Base-by-base conservation (phyloP, 805 yeast species). In the Ogataea sp. region DNA sequence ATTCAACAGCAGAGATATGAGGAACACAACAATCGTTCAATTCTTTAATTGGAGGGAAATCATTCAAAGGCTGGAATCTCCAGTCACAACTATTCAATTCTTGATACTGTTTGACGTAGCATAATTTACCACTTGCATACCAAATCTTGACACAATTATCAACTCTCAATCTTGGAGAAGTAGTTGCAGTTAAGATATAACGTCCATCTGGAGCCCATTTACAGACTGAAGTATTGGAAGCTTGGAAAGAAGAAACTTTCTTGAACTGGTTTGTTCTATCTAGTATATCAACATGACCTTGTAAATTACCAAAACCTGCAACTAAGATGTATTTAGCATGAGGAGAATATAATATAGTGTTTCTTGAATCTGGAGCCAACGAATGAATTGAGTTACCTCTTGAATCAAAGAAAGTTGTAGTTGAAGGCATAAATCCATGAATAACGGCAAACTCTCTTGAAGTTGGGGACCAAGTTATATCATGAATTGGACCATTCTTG, bases 131-230 rank as follows among this genome's bases (percentile, higher is more conserved):
- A 43, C 79, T 70, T 40, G 80, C 87, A 61, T 93, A 94, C 96
- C 97, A 93, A 52, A 93, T 71, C 62, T 86, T 85, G 51, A 83
- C 80, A 43, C 97, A 90, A 59, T 93, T 93, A 64, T 94, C 99
- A 32, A 93, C 99, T 55, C 98, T 79, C 51, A 93, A 74, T 52
- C 99, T 75, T 47, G 99, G 99, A 17, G 96, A 79, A 0, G 97
- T 93, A 5, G 97, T 94, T 16, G 98, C 97, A 14, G 97, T 90
- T 60, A 93, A 66, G 42, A 93, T 78, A 56, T 73, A 88, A 54
- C 93, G 79, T 29, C 98, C 97, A 63, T 93, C 95, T 9, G 99
- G 99, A 2, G 94, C 80, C 98, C 98, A 93, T 59, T 85, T 86
- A 60, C 96, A 90, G 34, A 83, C 94, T n/a, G 95, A 82, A 14